Evolutionary conservation across 129 eudicot genomes (phyloP), one percentile per base, ranked within the genome.

Genomic region (Pseudognaphalium luteoalbum): DNA sequence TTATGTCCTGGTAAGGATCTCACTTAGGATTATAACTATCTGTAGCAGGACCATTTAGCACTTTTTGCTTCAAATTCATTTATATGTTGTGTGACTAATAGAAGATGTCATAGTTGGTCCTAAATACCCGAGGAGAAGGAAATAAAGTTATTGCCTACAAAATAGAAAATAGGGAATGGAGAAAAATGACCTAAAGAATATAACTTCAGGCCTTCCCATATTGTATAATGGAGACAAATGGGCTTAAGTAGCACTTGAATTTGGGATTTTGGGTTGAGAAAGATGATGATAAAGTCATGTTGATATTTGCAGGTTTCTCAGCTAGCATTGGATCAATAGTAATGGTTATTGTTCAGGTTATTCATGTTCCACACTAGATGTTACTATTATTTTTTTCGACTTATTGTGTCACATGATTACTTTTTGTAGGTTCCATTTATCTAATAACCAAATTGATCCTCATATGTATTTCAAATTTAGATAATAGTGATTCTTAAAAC

Each of bases 331-430:
- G 97, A 50, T 81, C 97, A 21, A 82, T 85, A 59, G 86, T 90
- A 5, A 83, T 93, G 90, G 98, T 86, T 66, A 70, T 91, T 79
- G 90, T 93, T 71, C 98, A 92, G 93, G 97, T 92, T 70, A 33
- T 66, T 54, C 8, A 33, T 42, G 30, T 5, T 51, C 19, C 51
- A 35, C 25, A 16, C 32, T 41, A 51, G 33, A 15, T 30, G 44
- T 61, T 17, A 28, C 58, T 14, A 16, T 4, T 57, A 16, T 3
- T 15, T 16, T 77, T 22, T 56, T 30, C 67, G 39, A 6, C 2
- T 71, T 5, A 20, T 8, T 32, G 32, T 67, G 25, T 56, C 22
- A 41, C 4, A 41, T 35, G 22, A 70, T 71, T 64, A 39, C 29
- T 10, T 71, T 66, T 50, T 80, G 68, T 90, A 92, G 28, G 28